Base-by-base conservation (phyloP, 306 rosid genomes). In the Luffa aegyptiaca region DNA sequence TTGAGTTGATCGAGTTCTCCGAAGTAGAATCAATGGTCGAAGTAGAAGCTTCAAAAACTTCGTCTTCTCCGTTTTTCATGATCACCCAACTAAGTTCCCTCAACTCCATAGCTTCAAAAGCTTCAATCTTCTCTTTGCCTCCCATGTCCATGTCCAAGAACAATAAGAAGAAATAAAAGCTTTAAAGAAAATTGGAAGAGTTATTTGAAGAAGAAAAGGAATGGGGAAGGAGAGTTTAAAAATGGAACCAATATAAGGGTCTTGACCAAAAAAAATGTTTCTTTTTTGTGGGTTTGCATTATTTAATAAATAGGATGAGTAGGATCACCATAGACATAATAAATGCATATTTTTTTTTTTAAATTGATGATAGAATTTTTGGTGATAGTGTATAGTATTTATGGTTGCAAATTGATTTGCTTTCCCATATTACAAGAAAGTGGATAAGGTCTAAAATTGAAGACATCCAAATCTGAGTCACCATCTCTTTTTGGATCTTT, bases 1-100 rank as follows among this genome's bases (percentile, higher is more conserved):
- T 0, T 20, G 92, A 85, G 42, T 80, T 59, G 37, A 62, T 82
- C 57, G 93, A 83, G 51, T 79, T 84, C 82, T 82, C 87, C 65
- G 84, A 86, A 21, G 59, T 62, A 45, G 84, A 45, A 36, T 82
- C 92, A 56, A 78, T 13, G 44, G 71, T 77, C 20, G 80, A 77
- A 8, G 56, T 21, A 2, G 80, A 76, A 42, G 55, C 18, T 33
- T 79, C 84, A 53, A 37, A 57, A 72, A 42, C 56, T 11, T 46
- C 77, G 82, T 41, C 33, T 68, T 68, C 52, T 68, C 49, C 1
- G 5, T 33, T 80, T 79, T 89, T 85, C 81, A 82, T 83, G n/a
- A 81, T 76, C 3, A 59, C 79, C 89, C 88, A 86, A 39, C 75
- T 44, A 20, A 76, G 53, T 62, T 63, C 64, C 78, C 85, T 78